Percentiles rank a stretch among this genome's conserved stretches.
phyloP scores from a whole-genome alignment of 352 stramenopile genomes.

The Globisporangium apiculatum region DNA sequence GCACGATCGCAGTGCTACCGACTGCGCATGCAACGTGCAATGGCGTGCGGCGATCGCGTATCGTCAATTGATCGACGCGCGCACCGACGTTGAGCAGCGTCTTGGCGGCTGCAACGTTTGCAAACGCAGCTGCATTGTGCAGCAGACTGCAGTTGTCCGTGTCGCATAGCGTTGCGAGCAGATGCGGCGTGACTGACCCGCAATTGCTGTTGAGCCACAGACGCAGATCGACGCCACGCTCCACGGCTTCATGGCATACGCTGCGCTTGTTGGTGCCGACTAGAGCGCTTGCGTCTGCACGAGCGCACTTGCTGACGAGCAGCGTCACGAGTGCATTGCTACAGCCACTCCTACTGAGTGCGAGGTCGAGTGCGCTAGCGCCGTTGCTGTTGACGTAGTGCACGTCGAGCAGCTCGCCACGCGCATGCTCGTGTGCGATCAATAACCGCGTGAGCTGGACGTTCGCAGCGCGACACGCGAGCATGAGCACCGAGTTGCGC shows the following conservation, averaged over 20 bases:
- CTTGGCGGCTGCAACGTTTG: slow-evolving; percentile 1
- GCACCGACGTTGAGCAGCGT: slow-evolving; percentile 10
- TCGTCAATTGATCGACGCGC: not conserved
- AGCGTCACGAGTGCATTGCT: slow-evolving; percentile 3
- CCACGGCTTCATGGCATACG: slow-evolving; percentile 15
- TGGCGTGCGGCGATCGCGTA: not conserved
- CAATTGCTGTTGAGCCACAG: slow-evolving; percentile 14
- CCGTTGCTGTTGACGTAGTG: slow-evolving; percentile 7
- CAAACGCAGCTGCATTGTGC: slow-evolving; percentile 6
- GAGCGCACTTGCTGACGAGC: slow-evolving; percentile 6
- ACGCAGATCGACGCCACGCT: slow-evolving; percentile 19
- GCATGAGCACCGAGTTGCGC: slow-evolving; percentile 23
- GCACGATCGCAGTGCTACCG: not conserved
- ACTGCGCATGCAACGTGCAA: slow-evolving; percentile 9
- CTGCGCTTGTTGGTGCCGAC: slow-evolving; percentile 13
- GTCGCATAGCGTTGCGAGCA: slow-evolving; percentile 13
- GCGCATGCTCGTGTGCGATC: slow-evolving; percentile 1
- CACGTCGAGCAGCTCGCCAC: slow-evolving; percentile 14
- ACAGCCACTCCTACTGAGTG: slow-evolving; percentile 3
- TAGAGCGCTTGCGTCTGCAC: slow-evolving; percentile 10
- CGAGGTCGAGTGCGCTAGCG: slow-evolving; percentile 13
- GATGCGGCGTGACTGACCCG: slow-evolving; percentile 7
- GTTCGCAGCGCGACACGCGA: slow-evolving; percentile 18
- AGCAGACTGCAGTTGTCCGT: slow-evolving; percentile 9
- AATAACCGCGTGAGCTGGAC: slow-evolving; percentile 17